Conservation (phyloP, 495 filamentous ascomycete genomes). For the Tuber melanosporum region DNA sequence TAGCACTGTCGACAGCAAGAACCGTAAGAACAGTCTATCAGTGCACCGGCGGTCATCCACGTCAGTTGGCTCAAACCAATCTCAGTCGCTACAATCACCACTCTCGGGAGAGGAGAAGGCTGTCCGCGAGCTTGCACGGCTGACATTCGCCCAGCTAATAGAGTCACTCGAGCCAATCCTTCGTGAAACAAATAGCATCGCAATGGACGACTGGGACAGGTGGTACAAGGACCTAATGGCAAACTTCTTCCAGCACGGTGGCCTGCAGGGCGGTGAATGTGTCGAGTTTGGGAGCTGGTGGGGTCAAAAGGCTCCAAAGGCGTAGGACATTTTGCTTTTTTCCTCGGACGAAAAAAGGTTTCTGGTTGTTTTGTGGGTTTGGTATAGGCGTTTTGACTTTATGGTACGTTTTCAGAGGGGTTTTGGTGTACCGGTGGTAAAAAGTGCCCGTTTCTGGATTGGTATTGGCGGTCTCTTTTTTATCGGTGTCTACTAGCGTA, state of each 20-base stretch:
- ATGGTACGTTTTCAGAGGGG: not conserved
- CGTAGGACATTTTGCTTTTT: not conserved
- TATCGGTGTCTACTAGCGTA: not conserved
- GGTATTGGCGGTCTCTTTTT: not conserved
- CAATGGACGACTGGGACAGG: conserved; percentile 83
- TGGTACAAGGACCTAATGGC: conserved; percentile 85
- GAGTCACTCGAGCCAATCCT: conserved; percentile 79
- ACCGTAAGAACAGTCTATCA: conserved; percentile 32
- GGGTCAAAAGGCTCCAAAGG: conserved; percentile 55
- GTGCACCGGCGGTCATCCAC: conserved; percentile 38
- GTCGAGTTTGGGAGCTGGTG: conserved; percentile 94
- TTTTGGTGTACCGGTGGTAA: conserved; percentile 1
- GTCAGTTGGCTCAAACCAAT: conserved; percentile 36
- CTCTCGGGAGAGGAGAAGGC: conserved; percentile 68
- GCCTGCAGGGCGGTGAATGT: conserved; percentile 78
- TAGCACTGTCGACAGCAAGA: conserved; percentile 27
- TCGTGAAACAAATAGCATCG: conserved; percentile 74
- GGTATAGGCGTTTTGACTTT: not conserved
- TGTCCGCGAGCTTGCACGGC: conserved; percentile 67
- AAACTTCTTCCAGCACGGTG: conserved; percentile 70
- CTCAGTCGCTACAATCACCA: conserved; percentile 34
- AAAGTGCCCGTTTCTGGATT: not conserved
- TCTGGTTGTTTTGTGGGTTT: not conserved
- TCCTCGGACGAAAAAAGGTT: not conserved
- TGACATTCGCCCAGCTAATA: conserved; percentile 79